Conservation (phyloP, 768 basidiomycete genomes). For the Mycena albidolilacea region DNA sequence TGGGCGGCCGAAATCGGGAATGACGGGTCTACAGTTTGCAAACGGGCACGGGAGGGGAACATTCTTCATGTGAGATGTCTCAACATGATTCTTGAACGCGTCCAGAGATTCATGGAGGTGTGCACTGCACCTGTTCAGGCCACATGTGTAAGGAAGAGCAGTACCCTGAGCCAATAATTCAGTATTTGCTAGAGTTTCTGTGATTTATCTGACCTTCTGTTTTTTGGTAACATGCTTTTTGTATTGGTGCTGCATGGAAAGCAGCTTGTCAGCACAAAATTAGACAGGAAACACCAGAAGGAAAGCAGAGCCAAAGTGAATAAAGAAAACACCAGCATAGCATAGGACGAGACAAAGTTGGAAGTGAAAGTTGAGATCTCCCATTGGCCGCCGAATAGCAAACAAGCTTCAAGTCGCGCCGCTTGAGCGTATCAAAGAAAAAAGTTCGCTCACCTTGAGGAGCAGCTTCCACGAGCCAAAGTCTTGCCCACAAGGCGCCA, state of each 20-base stretch:
- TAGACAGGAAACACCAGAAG: not conserved
- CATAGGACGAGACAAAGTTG: not conserved
- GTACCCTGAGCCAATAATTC: not conserved
- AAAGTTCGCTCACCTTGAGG: slow-evolving; percentile 18
- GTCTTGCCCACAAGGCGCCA: slow-evolving; percentile 13
- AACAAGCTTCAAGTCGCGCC: not conserved
- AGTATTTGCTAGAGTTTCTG: not conserved
- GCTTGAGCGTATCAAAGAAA: not conserved
- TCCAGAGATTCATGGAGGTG: not conserved
- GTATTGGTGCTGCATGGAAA: slow-evolving; percentile 17
- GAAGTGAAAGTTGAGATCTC: slow-evolving; percentile 25
- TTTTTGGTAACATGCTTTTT: slow-evolving; percentile 24
- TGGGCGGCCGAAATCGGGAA: slow-evolving; percentile 15
- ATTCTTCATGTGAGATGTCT: slow-evolving; percentile 35
- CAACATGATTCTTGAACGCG: slow-evolving; percentile 22
- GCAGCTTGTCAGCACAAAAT: not conserved
- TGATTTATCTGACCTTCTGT: slow-evolving; percentile 8
- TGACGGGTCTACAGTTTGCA: slow-evolving; percentile 19
- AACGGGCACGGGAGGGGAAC: slow-evolving; percentile 34
- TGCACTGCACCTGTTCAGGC: slow-evolving; percentile 31
- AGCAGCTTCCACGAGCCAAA: slow-evolving; percentile 28
- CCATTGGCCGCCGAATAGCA: not conserved
- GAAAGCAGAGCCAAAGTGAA: not conserved
- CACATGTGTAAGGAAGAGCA: slow-evolving; percentile 1
- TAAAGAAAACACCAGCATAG: not conserved